Base-by-base conservation (phyloP, 2,329 filamentous ascomycete species). In the Zalaria obscura region DNA sequence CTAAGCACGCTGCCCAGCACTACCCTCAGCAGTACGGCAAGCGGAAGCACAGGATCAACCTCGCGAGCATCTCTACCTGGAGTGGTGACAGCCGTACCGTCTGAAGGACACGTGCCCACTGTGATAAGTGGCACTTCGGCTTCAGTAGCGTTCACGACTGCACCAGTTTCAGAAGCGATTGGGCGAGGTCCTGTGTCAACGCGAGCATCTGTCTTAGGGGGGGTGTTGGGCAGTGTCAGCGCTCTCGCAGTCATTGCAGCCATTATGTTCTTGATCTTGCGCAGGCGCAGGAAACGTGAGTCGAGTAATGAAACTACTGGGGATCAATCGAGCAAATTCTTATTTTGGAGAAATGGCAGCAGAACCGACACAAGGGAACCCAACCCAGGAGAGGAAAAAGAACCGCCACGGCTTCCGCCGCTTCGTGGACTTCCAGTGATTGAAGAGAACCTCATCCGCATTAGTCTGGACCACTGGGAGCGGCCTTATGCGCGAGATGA, bases 401-500 rank as follows among this genome's bases (percentile, higher is more conserved):
- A 32, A 27, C 7, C 37, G 8, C 36, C 33, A 32, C 40, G 29
- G 38, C 34, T 35, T 38, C 27, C 39, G 28, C 26, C 27, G 34
- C 28, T 39, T 10, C 37, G 31, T 10, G 32, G 36, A 26, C 29
- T 40, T 4, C 41, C 41, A 37, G 35, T 46, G 10, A 43, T 59
- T 9, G 55, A 60, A 34, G 54, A 56, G 29, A 54, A 55, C 27
- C 49, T 59, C 35, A 59, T 60, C 27, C 53, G 55, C 18, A 55
- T 59, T 47, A 53, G 47, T 40, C 50, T 50, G 6, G 44, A 49
- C 25, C 55, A 57, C 39, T 60, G 57, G 57, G 46, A 50, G 25
- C 48, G 56, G 28, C 57, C 57, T 5, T 59, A 51, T 36, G 55
- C 55, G 1, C 45, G 47, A 6, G 41, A 43, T 36, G 53, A 59